Conservation (phyloP, 2,329 filamentous ascomycete species). For the Cylindrodendrum hubeiense region DNA sequence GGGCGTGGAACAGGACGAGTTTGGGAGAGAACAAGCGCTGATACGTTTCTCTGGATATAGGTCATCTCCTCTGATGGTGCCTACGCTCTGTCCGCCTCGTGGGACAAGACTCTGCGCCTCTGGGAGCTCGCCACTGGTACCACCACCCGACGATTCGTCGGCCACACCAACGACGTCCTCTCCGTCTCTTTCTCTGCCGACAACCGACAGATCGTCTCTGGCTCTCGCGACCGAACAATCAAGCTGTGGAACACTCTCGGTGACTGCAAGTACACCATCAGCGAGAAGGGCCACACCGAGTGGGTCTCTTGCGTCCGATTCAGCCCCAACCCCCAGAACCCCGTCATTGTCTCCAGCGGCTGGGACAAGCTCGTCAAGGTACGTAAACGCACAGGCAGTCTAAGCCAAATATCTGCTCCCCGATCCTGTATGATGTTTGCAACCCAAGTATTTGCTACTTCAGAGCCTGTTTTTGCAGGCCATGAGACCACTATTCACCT, state of each 20-base stretch:
- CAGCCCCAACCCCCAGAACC: slow-evolving; percentile 99
- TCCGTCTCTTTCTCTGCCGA: slow-evolving; percentile 99
- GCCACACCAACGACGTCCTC: slow-evolving; percentile 99
- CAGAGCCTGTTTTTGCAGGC: slow-evolving; percentile 86
- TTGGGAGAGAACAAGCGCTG: slow-evolving; percentile 33
- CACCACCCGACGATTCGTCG: slow-evolving; percentile 98
- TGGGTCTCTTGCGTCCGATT: slow-evolving; percentile 99
- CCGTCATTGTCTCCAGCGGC: slow-evolving; percentile 97
- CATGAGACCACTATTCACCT: slow-evolving; percentile 97
- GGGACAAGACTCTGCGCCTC: slow-evolving; percentile 99
- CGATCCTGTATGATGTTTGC: slow-evolving; percentile 84
- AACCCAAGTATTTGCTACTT: slow-evolving; percentile 99
- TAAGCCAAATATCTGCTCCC: background rate
- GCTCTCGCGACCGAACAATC: slow-evolving; percentile 97
- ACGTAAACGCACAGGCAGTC: slow-evolving; percentile 58
- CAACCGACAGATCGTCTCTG: slow-evolving; percentile 99
- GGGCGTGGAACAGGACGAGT: background rate
- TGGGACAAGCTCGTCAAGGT: slow-evolving; percentile 99
- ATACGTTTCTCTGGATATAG: slow-evolving; percentile 59
- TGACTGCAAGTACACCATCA: slow-evolving; percentile 99
- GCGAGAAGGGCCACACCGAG: slow-evolving; percentile 99
- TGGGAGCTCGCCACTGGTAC: slow-evolving; percentile 98
- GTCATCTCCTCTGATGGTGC: slow-evolving; percentile 99
- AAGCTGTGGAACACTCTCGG: slow-evolving; percentile 99
- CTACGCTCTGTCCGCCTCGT: slow-evolving; percentile 98